phyloP scores from a whole-genome alignment of 192 early-diverging fungal species.

The Backusella morwellensis region DNA sequence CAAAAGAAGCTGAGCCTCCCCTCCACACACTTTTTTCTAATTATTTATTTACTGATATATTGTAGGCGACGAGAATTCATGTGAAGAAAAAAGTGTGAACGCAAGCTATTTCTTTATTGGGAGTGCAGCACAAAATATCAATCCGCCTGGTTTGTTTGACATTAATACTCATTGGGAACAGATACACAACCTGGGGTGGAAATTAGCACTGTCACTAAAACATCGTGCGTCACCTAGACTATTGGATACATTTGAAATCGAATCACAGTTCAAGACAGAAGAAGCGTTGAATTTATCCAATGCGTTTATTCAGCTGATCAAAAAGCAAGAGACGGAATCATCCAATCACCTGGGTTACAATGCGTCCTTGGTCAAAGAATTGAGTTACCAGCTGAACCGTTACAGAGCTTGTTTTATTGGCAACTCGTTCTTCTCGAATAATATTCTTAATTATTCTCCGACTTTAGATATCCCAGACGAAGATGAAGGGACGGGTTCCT shows the following conservation, averaged over 20 bases:
- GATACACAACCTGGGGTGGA: conserved; percentile 19
- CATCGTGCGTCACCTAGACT: conserved; percentile 16
- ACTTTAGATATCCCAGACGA: background rate
- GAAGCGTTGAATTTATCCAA: background rate
- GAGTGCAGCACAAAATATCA: conserved; percentile 16
- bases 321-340: background rate
- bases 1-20: background rate
- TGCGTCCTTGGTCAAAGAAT: background rate
- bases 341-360: background rate
- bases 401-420: conserved; percentile 9
- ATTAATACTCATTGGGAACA: conserved; percentile 19
- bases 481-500: background rate
- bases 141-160: conserved; percentile 13
- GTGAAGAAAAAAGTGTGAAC: conserved; percentile 15
- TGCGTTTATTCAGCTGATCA: background rate
- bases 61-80: conserved; percentile 3
- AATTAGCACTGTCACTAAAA: conserved; percentile 9
- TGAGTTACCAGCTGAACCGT: background rate
- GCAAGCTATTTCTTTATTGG: conserved; percentile 22
- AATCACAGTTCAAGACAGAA: background rate
- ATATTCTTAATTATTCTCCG: background rate
- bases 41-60: background rate
- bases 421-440: background rate
- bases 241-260: conserved; percentile 22
- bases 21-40: background rate